A percentile compares a stretch with the other conserved stretches of the same genome.
phyloP scores from a whole-genome alignment of 2,329 filamentous ascomycete species.

The Monosporascus ibericus region DNA sequence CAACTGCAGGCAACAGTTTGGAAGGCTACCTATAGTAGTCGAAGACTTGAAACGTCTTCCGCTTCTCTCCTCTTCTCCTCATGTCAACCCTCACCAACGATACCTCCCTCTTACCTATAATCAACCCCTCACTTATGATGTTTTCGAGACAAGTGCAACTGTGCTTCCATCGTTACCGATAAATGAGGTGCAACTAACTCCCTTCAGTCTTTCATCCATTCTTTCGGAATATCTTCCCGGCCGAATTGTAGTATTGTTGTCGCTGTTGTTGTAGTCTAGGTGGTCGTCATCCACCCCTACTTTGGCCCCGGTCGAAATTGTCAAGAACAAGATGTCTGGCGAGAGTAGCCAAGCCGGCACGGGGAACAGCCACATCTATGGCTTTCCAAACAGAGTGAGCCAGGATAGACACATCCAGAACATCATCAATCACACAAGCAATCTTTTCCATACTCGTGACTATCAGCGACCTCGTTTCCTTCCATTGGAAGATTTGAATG shows the following conservation, averaged over 20 bases:
- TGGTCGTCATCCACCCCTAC: neutral
- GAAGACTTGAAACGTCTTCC: no score
- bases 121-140: no score
- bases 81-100: no score
- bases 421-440: conserved; percentile 21
- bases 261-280: neutral
- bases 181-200: no score
- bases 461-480: conserved; percentile 7
- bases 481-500: neutral
- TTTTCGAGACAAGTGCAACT: no score
- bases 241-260: no score
- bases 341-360: conserved; percentile 2
- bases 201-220: no score
- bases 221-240: no score
- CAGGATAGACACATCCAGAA: conserved; percentile 23
- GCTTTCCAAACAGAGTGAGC: conserved; percentile 8
- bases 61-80: no score
- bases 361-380: conserved; percentile 11
- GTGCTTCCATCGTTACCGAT: no score
- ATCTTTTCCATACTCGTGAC: conserved; percentile 11
- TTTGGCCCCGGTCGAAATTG: neutral
- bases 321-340: conserved; percentile 14
- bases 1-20: neutral
- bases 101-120: no score
- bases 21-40: no score